Base-by-base conservation (phyloP, 768 basidiomycete species). In the Pleurotus sapidus region DNA sequence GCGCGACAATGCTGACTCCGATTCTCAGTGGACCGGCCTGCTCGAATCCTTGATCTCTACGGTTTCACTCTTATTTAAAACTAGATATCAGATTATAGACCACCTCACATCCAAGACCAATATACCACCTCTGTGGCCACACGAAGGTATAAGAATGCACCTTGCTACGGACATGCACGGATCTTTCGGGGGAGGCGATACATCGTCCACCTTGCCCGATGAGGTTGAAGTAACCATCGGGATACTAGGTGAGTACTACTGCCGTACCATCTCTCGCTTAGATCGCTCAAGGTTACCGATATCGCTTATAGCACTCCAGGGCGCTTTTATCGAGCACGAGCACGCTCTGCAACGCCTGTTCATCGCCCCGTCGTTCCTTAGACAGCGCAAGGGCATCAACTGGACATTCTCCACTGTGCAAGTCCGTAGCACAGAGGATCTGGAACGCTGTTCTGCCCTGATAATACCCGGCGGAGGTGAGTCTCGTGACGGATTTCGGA, bases 391-490 rank as follows among this genome's bases (percentile, higher is more conserved):
- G 20, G 20, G 27, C 5, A 27, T 30, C n/a, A 30, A 15, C 11
- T 50, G 70, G 40, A 77, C 71, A 60, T 70, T 88, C 58, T 67
- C 64, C 38, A 74, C 81, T 40, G 64, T 82, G 48, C 80, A 85
- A 18, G 91, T 98, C 12, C 87, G 88, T 46, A 90, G 84, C 2
- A 72, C 79, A 2, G 82, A 83, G n/a, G 93, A 97, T 58, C 81
- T 98, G 27, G 72, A 73, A 50, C 70, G 66, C 54, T 96, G 94
- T 68, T 84, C 91, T 63, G 95, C 89, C 1, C 77, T 98, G 49
- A 86, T 98, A 59, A 93, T 98, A 60, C 96, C 96, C 9, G 96
- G 95, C 5, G 96, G 96, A 74, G 89, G 89, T 84, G 55, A 54
- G 78, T 68, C 8, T 30, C 18, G 56, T 11, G 27, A 23, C 56